Evolutionary conservation across 2,329 filamentous ascomycete species (phyloP), one percentile per base, ranked within the genome.

Genomic region (Tolypocladium tropicale): DNA sequence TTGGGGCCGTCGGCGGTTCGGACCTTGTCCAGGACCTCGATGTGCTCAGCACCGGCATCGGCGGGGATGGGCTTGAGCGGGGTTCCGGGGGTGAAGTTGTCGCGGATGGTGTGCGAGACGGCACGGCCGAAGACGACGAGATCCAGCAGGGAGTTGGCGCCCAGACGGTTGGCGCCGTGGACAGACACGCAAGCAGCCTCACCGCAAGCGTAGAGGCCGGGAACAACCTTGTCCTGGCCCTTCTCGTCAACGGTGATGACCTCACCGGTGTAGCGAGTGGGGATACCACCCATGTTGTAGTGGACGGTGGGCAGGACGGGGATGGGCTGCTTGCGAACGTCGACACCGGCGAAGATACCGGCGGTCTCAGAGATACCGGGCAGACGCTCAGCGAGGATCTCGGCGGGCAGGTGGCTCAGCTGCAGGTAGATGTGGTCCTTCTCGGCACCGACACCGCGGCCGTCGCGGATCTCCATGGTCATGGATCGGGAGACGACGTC

Each of bases 211-310:
- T 93, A 97, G 61, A 99, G 84, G 74, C 93, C 93, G 57, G 90
- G 91, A 25, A 99, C 94, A 64, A 96, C 83, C 81, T 95, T 83
- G 78, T 97, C 94, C 57, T 95, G 84, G 63, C 94, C 94, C 59
- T 83, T 73, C 69, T 89, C 86, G 65, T 96, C 90, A 54, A 95
- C 79, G 21, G 90, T 95, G 64, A 99, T 76, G 59, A 97, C 94
- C 77, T 99, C 91, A 74, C 94, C 93, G 60, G 90, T 96, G 82
- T 96, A 97, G 69, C 90, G 90, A 64, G 94, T 97, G 54, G 93
- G 93, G 65, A 99, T 96, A 82, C 94, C 93, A 75, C 93, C 93
- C 94, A 97, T 99, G 83, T 96, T 96, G 83, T 99, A 99, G 81
- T 99, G 92, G 64, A 96, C 93, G 49, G 93, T 97, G 57, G 93